Evolutionary conservation across 2,329 filamentous ascomycete species (phyloP), one percentile per base, ranked within the genome.

Genomic region (Tolypocladium capitatum): DNA sequence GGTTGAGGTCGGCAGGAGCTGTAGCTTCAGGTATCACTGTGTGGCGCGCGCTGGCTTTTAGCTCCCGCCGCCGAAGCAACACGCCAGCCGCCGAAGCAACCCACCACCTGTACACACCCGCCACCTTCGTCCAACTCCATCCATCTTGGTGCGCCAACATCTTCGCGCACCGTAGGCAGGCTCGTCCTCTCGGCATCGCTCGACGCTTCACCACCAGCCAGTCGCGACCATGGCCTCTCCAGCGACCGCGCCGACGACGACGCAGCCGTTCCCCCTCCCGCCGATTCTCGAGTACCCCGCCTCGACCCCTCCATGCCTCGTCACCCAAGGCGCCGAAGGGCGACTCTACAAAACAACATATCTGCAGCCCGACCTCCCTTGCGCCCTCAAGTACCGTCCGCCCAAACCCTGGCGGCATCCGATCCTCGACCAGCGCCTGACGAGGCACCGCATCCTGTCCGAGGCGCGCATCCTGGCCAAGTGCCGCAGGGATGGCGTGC

Each of bases 261-360:
- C 53, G 24, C 56, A 61, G 45, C 52, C 56, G 48, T 72, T 73
- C 56, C 67, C 73, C 55, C 80, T 86, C 52, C 83, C 83, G 34
- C 65, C 72, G 32, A 75, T 83, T 55, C 83, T 89, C 65, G 72
- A 73, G 49, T 70, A 80, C 69, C 76, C 77, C 62, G 70, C 76
- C 52, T 71, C 78, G 35, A 64, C 72, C 56, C 66, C 77, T 44
- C 80, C 87, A 53, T 66, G 63, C 44, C 84, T 95, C 60, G 79
- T 97, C 57, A 83, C 87, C 49, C 92, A 97, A 74, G 92, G 92
- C 68, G 92, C 92, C 62, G 92, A 98, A 78, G 90, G 87, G 51
- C 87, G 91, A 54, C 80, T 98, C 61, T 97, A 94, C 78, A 83
- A 81, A 65, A 91, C 87, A 18, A 82, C 79, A 48, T 94, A 87